Evolutionary conservation across 2,329 filamentous ascomycete genomes (phyloP).

Genomic region (Penicillium sp.): DNA sequence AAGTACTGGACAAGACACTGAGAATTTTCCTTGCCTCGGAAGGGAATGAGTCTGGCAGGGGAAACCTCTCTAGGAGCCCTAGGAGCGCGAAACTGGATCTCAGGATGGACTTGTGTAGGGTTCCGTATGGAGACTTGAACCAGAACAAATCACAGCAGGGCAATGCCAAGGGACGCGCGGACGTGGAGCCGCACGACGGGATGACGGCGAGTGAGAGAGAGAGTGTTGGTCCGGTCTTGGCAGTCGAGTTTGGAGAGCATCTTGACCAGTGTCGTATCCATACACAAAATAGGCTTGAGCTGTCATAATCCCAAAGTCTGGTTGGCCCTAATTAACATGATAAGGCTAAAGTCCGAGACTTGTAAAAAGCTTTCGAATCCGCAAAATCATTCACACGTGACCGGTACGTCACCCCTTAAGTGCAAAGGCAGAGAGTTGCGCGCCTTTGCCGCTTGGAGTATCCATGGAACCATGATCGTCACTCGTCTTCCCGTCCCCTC

Average conservation of each 20-base stretch:
- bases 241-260: background rate
- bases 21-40: background rate
- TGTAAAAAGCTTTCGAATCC: background rate
- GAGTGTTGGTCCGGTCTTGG: slow-evolving; percentile 12
- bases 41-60: background rate
- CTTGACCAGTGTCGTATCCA: too few species aligned
- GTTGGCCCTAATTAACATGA: background rate
- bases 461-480: slow-evolving; percentile 23
- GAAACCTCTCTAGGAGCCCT: too few species aligned
- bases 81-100: background rate
- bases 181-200: slow-evolving; percentile 16
- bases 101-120: too few species aligned
- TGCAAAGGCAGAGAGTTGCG: background rate
- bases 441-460: slow-evolving; percentile 8
- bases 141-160: background rate
- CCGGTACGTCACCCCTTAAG: slow-evolving; percentile 15
- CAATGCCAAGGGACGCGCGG: slow-evolving; percentile 18
- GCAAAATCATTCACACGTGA: background rate
- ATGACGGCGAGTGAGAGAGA: slow-evolving; percentile 12
- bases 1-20: background rate
- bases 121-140: too few species aligned
- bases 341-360: background rate
- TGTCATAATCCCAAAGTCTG: background rate
- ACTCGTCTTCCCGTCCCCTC: slow-evolving; percentile 12
- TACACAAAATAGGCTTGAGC: too few species aligned